These are phyloP conservation scores for Diaporthe amygdali DNA, from an alignment of 2,329 filamentous ascomycete genomes.

Conservation along the genomic window DNA sequence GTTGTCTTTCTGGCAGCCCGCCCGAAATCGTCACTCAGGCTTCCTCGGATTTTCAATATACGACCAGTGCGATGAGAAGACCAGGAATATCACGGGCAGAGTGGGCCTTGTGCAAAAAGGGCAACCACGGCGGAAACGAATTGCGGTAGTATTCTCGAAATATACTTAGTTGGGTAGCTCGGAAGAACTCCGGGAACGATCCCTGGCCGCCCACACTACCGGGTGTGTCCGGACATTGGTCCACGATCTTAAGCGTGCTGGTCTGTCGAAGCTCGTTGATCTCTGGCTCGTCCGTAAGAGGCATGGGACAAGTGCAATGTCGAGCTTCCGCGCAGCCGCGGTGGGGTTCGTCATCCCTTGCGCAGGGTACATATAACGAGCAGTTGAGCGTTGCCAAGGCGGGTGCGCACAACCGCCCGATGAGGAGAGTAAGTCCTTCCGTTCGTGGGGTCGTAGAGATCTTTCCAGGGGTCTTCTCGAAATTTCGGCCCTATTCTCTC, in stretches of 20 bases:
- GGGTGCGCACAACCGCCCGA: neutral
- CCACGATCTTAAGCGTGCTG: neutral
- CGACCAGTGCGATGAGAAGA: too few species aligned
- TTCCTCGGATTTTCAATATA: neutral
- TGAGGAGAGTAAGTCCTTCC: neutral
- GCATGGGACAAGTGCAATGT: neutral
- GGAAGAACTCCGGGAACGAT: neutral
- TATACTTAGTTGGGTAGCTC: neutral
- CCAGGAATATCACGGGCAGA: neutral
- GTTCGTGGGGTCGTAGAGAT: neutral
- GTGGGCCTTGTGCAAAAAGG: neutral
- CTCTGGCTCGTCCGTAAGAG: neutral
- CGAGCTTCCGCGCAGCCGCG: neutral
- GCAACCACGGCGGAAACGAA: neutral
- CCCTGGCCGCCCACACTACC: neutral
- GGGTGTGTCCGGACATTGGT: neutral
- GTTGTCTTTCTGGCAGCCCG: neutral
- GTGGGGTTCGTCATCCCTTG: neutral
- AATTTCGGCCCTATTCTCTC: neutral
- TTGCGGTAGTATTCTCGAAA: neutral
- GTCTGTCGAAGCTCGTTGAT: neutral
- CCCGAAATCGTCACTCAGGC: neutral
- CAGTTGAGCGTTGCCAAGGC: neutral
- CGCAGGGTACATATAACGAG: neutral
- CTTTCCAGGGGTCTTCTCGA: neutral